These are phyloP conservation scores for Colletotrichum simmondsii DNA, from an alignment of 2,329 filamentous ascomycete species.

Conservation along the genomic window DNA sequence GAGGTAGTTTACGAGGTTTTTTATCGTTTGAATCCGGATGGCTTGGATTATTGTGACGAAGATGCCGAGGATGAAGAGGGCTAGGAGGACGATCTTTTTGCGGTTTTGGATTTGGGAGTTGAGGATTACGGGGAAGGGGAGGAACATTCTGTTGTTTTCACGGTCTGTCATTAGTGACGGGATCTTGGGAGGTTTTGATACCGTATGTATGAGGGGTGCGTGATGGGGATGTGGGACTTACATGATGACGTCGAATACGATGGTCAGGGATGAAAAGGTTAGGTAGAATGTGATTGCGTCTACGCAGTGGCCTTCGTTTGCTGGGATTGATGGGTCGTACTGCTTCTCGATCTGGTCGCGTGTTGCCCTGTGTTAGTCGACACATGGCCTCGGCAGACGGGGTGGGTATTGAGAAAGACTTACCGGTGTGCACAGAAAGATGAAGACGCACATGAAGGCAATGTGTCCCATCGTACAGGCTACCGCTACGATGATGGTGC, in stretches of 20 bases:
- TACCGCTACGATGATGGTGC: constrained; percentile 46
- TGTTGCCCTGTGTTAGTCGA: not conserved
- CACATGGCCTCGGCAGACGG: fast-evolving
- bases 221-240: constrained; percentile 38
- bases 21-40: constrained; percentile 61
- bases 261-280: constrained; percentile 51
- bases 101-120: constrained; percentile 48
- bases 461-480: constrained; percentile 51
- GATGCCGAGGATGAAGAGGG: constrained; percentile 59
- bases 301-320: constrained; percentile 47
- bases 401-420: not conserved
- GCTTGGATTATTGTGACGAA: constrained; percentile 63
- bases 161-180: not conserved
- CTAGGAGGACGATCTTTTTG: constrained; percentile 54
- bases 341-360: constrained; percentile 43
- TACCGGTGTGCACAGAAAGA: constrained; percentile 50
- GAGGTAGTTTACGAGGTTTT: constrained; percentile 53
- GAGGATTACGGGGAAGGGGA: constrained; percentile 53
- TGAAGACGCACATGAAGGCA: constrained; percentile 47
- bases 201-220: no score
- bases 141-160: constrained; percentile 45
- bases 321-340: constrained; percentile 51
- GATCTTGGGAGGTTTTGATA: no score
- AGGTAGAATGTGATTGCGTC: constrained; percentile 54
- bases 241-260: constrained; percentile 53